Evolutionary conservation across 2,329 filamentous ascomycete species (phyloP), one percentile per base, ranked within the genome.

Genomic region (Leptoxyphium fumago): DNA sequence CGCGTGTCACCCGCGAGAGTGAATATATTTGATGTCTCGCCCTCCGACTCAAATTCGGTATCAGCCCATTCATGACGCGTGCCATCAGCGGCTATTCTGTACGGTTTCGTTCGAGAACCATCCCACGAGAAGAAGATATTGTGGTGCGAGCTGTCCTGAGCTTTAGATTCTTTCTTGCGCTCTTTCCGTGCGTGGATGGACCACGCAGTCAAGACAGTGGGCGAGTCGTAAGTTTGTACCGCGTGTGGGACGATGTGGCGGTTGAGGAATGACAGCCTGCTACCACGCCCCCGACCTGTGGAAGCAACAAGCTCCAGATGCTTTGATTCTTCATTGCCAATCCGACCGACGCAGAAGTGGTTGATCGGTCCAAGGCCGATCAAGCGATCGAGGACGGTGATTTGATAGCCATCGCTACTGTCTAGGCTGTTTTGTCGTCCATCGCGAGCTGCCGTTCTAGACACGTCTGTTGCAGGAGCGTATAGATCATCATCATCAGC

Each of bases 1-100:
- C 86, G 78, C 58, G 76, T 84, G 47, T 84, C 78, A 42, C 77
- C 76, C n/a, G 82, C 83, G 62, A 98, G 77, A 0, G 82, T 83
- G 13, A 84, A 85, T 14, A 91, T 82, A 52, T 93, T 83, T 40
- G 96, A 73, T 0, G 91, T 95, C 29, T 81, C 77, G 21, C 88
- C 91, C 49, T 88, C 85, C 39, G 83, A 79, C 48, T 98, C 93
- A 58, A 96, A 95, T 56, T 98, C 91, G 0, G 87, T 86, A 34
- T 82, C 85, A 13, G 11, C 5, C 32, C 32, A 36, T 15, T 13
- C 32, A 5, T 36, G 4, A 9, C 15, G 15, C 11, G 32, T 5
- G 11, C 5, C 38, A 3, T 29, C 29, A 5, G 39, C 17, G 3
- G 40, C 38, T 11, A 55, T 48, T 38, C 55, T 50, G 46, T 56